Percentiles rank a stretch among this genome's conserved stretches.
Conservation (phyloP, 2,329 filamentous ascomycete genomes). For the Aspergillus ruber region DNA sequence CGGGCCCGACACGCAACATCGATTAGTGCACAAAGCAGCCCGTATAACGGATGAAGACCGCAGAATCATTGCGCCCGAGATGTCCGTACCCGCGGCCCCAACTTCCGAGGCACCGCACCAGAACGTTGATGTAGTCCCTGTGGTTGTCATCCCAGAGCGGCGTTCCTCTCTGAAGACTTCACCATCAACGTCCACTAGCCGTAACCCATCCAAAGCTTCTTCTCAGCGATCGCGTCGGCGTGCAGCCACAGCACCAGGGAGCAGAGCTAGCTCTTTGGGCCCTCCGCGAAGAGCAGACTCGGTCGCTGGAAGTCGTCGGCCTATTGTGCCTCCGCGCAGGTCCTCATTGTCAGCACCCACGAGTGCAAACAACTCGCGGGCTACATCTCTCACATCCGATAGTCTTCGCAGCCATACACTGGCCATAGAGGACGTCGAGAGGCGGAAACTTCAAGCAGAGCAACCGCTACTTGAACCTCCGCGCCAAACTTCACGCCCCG, state of each 20-base stretch:
- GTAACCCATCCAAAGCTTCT: slow-evolving; percentile 30
- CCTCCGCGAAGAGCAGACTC: slow-evolving; percentile 36
- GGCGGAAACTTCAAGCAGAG: slow-evolving; percentile 13
- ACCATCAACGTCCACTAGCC: slow-evolving; percentile 31
- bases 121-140: slow-evolving; percentile 38
- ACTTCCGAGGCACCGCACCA: slow-evolving; percentile 22
- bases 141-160: slow-evolving; percentile 44
- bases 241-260: slow-evolving; percentile 31
- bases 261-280: slow-evolving; percentile 26
- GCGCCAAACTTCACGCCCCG: slow-evolving; percentile 12
- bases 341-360: slow-evolving; percentile 44
- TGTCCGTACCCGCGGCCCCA: slow-evolving; percentile 30
- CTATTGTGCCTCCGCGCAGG: slow-evolving; percentile 34
- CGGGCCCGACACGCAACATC: slow-evolving; percentile 40
- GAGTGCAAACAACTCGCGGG: slow-evolving; percentile 38
- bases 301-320: slow-evolving; percentile 20
- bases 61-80: slow-evolving; percentile 37
- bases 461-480: slow-evolving; percentile 16
- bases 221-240: slow-evolving; percentile 34
- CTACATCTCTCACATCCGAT: slow-evolving; percentile 41
- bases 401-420: slow-evolving; percentile 30
- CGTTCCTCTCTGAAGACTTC: slow-evolving; percentile 40
- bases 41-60: slow-evolving; percentile 45
- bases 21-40: slow-evolving; percentile 45
- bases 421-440: slow-evolving; percentile 24